Conservation (phyloP, 116 monocot genomes). For the Thalassia testudinum region DNA sequence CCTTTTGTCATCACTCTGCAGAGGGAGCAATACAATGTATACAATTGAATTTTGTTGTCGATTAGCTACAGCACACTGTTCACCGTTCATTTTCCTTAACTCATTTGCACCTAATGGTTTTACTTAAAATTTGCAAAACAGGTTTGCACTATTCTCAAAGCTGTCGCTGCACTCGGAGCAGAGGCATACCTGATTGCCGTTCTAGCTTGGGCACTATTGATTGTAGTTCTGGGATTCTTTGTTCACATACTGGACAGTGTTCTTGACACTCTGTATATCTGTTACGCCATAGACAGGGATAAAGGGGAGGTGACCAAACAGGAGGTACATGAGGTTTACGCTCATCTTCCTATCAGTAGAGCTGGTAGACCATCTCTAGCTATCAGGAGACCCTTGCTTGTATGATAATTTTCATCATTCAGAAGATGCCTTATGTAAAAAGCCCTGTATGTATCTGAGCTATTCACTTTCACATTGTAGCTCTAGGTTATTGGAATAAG, state of each 20-base stretch:
- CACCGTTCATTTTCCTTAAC: too few species aligned
- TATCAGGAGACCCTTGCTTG: conserved; percentile 23
- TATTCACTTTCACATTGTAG: too few species aligned
- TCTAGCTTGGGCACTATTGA: conserved; percentile 53
- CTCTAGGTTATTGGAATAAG: too few species aligned
- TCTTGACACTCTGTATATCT: conserved; percentile 72
- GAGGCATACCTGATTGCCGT: conserved; percentile 41
- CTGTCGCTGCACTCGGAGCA: conserved; percentile 21
- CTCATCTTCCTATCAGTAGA: conserved; percentile 48
- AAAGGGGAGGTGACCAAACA: conserved; percentile 66
- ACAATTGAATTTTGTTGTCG: too few species aligned
- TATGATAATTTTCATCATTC: conserved; percentile 9
- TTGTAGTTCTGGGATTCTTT: conserved; percentile 53
- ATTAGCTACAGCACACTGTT: too few species aligned
- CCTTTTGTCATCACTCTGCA: too few species aligned
- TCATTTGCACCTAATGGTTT: too few species aligned
- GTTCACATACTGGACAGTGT: conserved; percentile 76
- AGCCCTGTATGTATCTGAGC: too few species aligned
- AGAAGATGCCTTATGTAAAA: too few species aligned
- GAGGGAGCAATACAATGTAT: too few species aligned
- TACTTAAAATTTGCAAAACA: conserved; percentile 17
- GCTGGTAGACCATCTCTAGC: conserved; percentile 25
- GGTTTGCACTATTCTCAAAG: conserved; percentile 63
- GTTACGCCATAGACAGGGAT: conserved; percentile 85
- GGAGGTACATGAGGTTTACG: conserved; percentile 69